These are phyloP conservation scores for Rhizoclosmatium globosum DNA, from an alignment of 192 early-diverging fungal genomes.

Conservation along the genomic window DNA sequence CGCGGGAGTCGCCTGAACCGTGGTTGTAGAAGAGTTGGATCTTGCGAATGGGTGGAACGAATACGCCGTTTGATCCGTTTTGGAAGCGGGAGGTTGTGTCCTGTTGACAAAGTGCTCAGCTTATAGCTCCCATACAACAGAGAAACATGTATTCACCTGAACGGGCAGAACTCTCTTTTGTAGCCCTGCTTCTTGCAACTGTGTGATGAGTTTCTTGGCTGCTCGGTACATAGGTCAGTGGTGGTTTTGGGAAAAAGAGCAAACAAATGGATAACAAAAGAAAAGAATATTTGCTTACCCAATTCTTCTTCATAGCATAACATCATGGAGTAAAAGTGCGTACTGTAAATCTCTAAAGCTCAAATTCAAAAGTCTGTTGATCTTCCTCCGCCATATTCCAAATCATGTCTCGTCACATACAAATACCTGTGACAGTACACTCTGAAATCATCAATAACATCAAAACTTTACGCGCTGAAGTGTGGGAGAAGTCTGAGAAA, in stretches of 20 bases:
- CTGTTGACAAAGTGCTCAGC: slow-evolving; percentile 15
- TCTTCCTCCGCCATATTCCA: no score
- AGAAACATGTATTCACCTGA: slow-evolving; percentile 31
- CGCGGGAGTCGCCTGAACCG: slow-evolving; percentile 46
- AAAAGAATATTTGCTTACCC: no score
- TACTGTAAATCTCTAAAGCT: no score
- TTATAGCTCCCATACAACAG: no score
- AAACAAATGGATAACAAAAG: slow-evolving; percentile 4
- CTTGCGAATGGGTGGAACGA: slow-evolving; percentile 50
- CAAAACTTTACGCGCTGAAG: background rate
- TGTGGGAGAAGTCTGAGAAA: background rate
- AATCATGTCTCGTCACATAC: no score
- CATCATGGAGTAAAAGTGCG: no score
- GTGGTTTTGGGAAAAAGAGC: background rate
- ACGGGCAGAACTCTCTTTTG: slow-evolving; percentile 44
- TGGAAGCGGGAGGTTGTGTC: slow-evolving; percentile 31
- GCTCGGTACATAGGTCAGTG: background rate
- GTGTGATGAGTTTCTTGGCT: slow-evolving; percentile 40
- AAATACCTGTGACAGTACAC: no score
- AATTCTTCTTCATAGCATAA: no score
- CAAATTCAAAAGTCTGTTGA: no score
- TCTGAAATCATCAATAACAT: background rate
- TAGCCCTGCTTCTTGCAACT: slow-evolving; percentile 51
- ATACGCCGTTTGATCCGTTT: slow-evolving; percentile 41
- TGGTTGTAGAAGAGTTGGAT: slow-evolving; percentile 47